Base-by-base conservation (phyloP, 805 yeast species). In the Isabelozyma pseudorhagii region DNA sequence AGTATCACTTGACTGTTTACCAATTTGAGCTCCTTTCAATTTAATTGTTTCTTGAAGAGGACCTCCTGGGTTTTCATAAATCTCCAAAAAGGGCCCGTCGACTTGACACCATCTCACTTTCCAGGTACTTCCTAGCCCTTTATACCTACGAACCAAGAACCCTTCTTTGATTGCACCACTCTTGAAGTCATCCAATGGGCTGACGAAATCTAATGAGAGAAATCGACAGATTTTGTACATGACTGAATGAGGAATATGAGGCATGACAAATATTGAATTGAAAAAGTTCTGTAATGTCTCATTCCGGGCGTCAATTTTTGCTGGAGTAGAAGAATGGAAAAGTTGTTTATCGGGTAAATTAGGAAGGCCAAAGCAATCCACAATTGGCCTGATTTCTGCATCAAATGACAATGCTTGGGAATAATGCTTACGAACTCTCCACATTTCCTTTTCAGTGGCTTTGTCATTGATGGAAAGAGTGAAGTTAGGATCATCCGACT, bases 391-490 rank as follows among this genome's bases (percentile, higher is more conserved):
- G 9, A 89, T 69, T 39, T 77, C 80, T 18, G 69, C 65, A 64
- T 90, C 96, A 53, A 92, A 74, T 8, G 76, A 72, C 5, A 72
- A 53, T n/a, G 93, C 68, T 56, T 84, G 85, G 1, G 79, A 69
- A 50, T 83, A 78, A 1, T 82, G 66, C 59, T 90, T 90, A 40
- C 82, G 72, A 47, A 89, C 82, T 56, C 83, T 77, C 86, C 96
- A 92, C 73, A 88, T 79, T 57, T 84, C 89, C 52, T 83, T 83
- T 39, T 74, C 71, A 2, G 84, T 68, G 21, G 76, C 82, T 34
- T 83, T 77, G 55, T 87, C 93, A 43, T 78, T 69, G 4, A 87
- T 82, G 14, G 85, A 77, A 47, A 92, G 75, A 1, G 87, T 74
- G 18, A 87, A 75, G 28, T 68, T 68, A 14, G 87, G 84, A 40